Evolutionary conservation across 139 green algal species (phyloP).

Genomic region (Marvania coccoides): DNA sequence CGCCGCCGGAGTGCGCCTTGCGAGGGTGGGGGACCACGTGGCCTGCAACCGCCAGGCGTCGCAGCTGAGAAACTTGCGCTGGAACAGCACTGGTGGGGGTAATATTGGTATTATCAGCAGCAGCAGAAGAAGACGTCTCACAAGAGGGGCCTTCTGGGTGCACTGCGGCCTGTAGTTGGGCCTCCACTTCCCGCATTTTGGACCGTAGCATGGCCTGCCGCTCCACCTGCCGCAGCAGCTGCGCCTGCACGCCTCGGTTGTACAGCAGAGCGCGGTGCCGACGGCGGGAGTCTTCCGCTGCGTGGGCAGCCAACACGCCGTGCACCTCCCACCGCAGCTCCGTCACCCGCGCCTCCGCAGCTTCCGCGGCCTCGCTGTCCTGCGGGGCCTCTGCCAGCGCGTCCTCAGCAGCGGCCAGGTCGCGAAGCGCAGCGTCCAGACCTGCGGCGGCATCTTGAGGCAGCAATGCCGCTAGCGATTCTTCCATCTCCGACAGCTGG

Average conservation of each 20-base stretch:
- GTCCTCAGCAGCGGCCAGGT: constrained; percentile 1
- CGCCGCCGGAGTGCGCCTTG: constrained; percentile 71
- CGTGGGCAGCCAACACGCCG: neutral
- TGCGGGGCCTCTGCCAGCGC: neutral
- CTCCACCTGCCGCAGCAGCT: constrained; percentile 17
- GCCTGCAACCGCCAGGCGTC: constrained; percentile 8
- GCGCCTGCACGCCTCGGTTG: constrained; percentile 15
- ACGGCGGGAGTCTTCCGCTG: constrained; percentile 2
- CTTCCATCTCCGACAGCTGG: constrained; percentile 14
- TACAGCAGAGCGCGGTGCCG: constrained; percentile 19
- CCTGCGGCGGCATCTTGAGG: neutral
- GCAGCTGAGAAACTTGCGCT: neutral
- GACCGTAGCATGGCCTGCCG: constrained; percentile 2
- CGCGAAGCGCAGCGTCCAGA: neutral
- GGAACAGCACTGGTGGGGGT: neutral
- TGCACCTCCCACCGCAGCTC: constrained; percentile 17
- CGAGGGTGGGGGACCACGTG: constrained; percentile 50
- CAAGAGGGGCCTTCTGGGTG: neutral
- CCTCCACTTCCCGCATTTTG: neutral
- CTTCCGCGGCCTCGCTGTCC: neutral
- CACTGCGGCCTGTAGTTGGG: neutral
- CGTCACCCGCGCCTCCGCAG: neutral
- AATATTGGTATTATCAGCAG: too few species aligned
- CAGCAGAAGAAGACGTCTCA: too few species aligned
- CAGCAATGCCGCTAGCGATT: constrained; percentile 5